Percentiles rank a stretch among this genome's conserved stretches.
phyloP scores from a whole-genome alignment of 2,329 filamentous ascomycete genomes.

The Fusarium nurragi region DNA sequence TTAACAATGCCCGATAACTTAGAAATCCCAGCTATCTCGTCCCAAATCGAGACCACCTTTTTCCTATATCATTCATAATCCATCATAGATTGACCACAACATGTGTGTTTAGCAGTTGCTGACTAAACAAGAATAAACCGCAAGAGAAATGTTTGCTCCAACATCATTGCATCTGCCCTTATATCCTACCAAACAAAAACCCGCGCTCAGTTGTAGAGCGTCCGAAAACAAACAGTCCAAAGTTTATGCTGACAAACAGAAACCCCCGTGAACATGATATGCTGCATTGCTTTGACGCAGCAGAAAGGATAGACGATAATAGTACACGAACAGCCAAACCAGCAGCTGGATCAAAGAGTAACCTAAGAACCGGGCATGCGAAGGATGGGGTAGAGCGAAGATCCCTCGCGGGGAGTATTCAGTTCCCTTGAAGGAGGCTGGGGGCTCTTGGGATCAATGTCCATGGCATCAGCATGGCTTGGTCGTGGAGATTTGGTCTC shows the following conservation, averaged over 20 bases:
- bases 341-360: conserved; percentile 12
- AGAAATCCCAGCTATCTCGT: not conserved
- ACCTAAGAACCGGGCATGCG: conserved; percentile 50
- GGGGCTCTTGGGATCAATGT: conserved; percentile 50
- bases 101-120: conserved; percentile 1
- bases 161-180: not conserved
- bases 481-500: conserved; percentile 28
- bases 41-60: conserved; percentile 18
- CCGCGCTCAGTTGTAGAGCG: conserved; percentile 2
- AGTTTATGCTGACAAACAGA: not conserved
- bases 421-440: conserved; percentile 40
- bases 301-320: conserved; percentile 21
- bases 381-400: conserved; percentile 54
- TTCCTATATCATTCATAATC: conserved; percentile 28
- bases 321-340: conserved; percentile 38
- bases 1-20: conserved; percentile 1
- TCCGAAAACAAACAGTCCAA: conserved; percentile 3
- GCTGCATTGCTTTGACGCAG: conserved; percentile 1
- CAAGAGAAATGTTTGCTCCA: conserved; percentile 3
- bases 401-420: conserved; percentile 44
- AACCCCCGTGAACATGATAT: conserved; percentile 1
- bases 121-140: conserved; percentile 5
- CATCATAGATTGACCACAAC: conserved; percentile 10
- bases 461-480: conserved; percentile 49
- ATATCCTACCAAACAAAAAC: conserved; percentile 4